Conservation (phyloP, 2,329 filamentous ascomycete species). For the Microcyclospora pomicola region DNA sequence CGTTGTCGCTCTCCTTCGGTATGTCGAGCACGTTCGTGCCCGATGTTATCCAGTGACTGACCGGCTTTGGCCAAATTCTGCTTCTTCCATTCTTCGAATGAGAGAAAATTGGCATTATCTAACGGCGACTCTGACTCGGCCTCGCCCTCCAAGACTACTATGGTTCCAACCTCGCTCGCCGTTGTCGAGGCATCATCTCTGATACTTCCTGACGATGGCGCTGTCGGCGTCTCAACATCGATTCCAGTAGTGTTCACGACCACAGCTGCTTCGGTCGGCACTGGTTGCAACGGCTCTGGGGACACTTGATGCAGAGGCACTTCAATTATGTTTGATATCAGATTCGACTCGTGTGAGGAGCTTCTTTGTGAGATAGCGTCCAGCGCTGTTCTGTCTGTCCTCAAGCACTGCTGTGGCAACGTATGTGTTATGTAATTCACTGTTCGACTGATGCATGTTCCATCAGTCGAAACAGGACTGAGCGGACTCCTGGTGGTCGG, state of each 20-base stretch:
- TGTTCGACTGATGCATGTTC: conserved; percentile 42
- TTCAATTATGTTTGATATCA: too few relatives aligned
- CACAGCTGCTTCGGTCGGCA: not conserved
- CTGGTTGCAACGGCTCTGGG: not conserved
- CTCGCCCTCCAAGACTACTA: conserved; percentile 27
- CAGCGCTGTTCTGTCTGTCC: conserved; percentile 40
- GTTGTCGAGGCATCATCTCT: not conserved
- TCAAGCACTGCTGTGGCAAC: conserved; percentile 61
- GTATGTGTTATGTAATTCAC: conserved; percentile 74
- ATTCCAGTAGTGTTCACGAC: not conserved
- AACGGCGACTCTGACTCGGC: conserved; percentile 50
- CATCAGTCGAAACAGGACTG: not conserved
- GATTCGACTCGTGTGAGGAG: too few relatives aligned
- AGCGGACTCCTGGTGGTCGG: too few relatives aligned
- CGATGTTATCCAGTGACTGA: conserved; percentile 58
- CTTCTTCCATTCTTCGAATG: conserved; percentile 97
- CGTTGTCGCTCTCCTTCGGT: conserved; percentile 34
- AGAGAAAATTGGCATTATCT: conserved; percentile 74
- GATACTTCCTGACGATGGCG: not conserved
- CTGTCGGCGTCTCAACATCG: not conserved
- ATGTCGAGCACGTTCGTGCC: conserved; percentile 34
- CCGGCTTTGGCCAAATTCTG: conserved; percentile 78
- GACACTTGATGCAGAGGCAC: too few relatives aligned
- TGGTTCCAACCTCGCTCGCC: conserved; percentile 1
- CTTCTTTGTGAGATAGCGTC: conserved; percentile 1